Conservation (phyloP, 371 early-diverging fungal genomes). For the Entomophthora muscae region DNA sequence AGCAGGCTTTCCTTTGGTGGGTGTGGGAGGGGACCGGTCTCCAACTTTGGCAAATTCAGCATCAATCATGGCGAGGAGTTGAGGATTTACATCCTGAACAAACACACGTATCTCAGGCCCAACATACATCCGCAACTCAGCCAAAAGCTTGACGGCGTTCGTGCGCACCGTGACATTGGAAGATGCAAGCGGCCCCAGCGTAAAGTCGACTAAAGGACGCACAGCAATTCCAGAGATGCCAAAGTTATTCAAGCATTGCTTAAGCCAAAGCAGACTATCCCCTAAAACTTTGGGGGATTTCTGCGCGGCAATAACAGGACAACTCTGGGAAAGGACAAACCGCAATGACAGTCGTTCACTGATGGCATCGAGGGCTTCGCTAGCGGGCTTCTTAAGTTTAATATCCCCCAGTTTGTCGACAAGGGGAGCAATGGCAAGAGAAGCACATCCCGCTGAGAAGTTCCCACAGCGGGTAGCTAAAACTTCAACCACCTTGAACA, state of each 20-base stretch:
- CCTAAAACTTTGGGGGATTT: constrained; percentile 83
- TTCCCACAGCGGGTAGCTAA: constrained; percentile 36
- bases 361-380: constrained; percentile 51
- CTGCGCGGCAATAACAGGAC: constrained; percentile 52
- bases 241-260: constrained; percentile 50
- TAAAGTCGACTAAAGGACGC: constrained; percentile 60
- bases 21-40: constrained; percentile 52
- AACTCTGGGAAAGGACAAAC: constrained; percentile 54
- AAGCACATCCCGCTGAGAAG: constrained; percentile 56
- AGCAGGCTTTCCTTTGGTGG: constrained; percentile 24
- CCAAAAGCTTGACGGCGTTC: constrained; percentile 56
- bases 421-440: constrained; percentile 48
- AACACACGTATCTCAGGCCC: constrained; percentile 58
- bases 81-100: constrained; percentile 70
- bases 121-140: constrained; percentile 58
- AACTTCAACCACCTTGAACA: constrained; percentile 37
- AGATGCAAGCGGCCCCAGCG: constrained; percentile 54
- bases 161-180: constrained; percentile 70
- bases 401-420: constrained; percentile 86
- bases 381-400: constrained; percentile 71
- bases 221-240: constrained; percentile 59
- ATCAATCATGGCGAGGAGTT: constrained; percentile 62
- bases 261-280: constrained; percentile 70
- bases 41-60: constrained; percentile 81
- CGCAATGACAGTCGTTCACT: constrained; percentile 55